Percentiles rank a stretch among this genome's conserved stretches.
Conservation (phyloP, 768 basidiomycete genomes). For the Collybia mongolica region DNA sequence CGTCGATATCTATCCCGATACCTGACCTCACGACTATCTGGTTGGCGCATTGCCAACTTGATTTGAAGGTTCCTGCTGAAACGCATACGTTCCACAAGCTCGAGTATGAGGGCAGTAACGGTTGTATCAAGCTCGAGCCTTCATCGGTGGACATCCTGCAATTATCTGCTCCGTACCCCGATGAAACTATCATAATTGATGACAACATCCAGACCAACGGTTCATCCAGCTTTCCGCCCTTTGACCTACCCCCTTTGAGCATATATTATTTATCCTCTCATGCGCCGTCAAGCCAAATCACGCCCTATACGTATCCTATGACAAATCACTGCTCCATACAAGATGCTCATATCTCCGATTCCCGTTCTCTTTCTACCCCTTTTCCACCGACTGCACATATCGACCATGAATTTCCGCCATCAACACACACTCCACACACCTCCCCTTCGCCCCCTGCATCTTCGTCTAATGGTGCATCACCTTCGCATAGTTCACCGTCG, state of each 20-base stretch:
- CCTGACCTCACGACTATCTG: constrained; percentile 61
- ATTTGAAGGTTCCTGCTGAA: constrained; percentile 3
- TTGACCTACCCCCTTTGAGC: constrained; percentile 11
- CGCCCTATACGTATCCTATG: too few relatives aligned
- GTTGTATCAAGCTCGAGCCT: constrained; percentile 31
- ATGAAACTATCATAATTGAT: constrained; percentile 12
- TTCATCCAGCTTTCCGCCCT: constrained; percentile 5
- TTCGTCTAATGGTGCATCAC: constrained; percentile 23
- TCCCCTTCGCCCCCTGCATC: neutral
- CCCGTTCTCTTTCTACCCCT: neutral
- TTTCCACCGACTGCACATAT: neutral
- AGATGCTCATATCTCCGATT: constrained; percentile 1
- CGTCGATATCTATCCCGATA: constrained; percentile 51
- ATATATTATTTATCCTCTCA: constrained; percentile 8
- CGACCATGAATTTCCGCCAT: constrained; percentile 1
- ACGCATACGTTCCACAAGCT: constrained; percentile 1
- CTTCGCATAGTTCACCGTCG: constrained; percentile 1
- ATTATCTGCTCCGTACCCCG: constrained; percentile 13
- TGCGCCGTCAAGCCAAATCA: too few relatives aligned
- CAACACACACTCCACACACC: constrained; percentile 5
- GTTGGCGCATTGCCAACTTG: constrained; percentile 52
- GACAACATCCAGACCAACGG: constrained; percentile 3
- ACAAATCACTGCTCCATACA: too few relatives aligned
- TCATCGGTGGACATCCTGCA: constrained; percentile 16
- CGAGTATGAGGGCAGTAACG: constrained; percentile 1